Conservation (phyloP, 1,284 basidiomycete species). For the Leccinum ponderosum region DNA sequence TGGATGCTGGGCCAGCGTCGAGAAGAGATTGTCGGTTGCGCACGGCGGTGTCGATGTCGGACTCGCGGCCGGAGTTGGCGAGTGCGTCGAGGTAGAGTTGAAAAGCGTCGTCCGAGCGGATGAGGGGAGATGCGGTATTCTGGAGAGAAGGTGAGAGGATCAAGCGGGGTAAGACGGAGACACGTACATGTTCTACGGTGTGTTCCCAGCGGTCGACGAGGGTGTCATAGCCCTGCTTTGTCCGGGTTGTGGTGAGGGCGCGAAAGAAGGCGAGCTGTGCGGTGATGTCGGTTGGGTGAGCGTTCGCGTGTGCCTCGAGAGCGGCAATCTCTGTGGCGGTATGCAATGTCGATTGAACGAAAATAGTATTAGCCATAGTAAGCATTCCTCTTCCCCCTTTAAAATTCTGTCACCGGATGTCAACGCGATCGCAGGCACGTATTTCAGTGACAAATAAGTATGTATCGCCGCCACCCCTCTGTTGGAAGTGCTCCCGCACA, state of each 20-base stretch:
- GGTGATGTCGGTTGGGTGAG: constrained; percentile 61
- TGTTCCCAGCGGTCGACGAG: constrained; percentile 78
- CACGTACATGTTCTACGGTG: constrained; percentile 76
- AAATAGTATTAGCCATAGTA: too few species aligned
- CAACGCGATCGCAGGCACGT: too few species aligned
- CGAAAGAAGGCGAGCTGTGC: constrained; percentile 73
- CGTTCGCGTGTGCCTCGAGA: constrained; percentile 74
- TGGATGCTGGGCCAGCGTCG: constrained; percentile 34
- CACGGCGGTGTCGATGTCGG: constrained; percentile 63
- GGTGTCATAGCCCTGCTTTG: constrained; percentile 60
- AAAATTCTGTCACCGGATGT: too few species aligned
- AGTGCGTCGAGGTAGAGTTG: constrained; percentile 69
- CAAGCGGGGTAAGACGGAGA: not conserved
- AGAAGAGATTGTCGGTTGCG: constrained; percentile 65
- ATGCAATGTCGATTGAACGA: constrained; percentile 11
- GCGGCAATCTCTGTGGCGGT: constrained; percentile 67
- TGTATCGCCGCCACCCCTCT: too few species aligned
- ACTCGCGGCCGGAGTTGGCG: constrained; percentile 56
- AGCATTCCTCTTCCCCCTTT: too few species aligned
- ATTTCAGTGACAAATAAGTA: too few species aligned
- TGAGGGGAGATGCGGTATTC: constrained; percentile 65
- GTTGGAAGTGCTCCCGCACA: too few species aligned
- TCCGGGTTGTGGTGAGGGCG: constrained; percentile 61
- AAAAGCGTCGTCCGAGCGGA: constrained; percentile 70
- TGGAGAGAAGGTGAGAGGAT: constrained; percentile 26